Evolutionary conservation across 768 basidiomycete species (phyloP), one percentile per base, ranked within the genome.

Genomic region (Pleurotus ostreatus): DNA sequence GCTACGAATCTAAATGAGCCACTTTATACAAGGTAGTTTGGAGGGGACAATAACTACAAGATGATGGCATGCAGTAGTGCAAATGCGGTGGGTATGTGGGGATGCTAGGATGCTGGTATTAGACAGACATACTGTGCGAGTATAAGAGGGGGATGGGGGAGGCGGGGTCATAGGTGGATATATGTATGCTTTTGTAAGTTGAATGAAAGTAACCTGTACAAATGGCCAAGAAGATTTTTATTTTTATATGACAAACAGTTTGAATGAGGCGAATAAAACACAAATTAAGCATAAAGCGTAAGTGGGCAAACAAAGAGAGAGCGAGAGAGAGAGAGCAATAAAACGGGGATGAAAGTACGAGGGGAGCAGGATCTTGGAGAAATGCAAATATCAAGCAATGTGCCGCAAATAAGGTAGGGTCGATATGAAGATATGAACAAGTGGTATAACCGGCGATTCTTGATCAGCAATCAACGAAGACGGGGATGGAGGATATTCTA

Each of bases 31-130:
- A 71, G 68, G 75, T 72, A 67, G 47, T 49, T 58, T 64, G 66
- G 40, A 26, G 52, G 38, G 25, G 76, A 49, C 47, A 80, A 82
- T 79, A 81, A 85, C 82, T 86, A 87, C 84, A 86, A 75, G 80
- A 78, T 80, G 78, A 78, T 78, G 82, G 75, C 76, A 11, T 46
- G 46, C 75, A 81, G 80, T 81, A 80, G 77, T 77, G 80, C 79
- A 41, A 41, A 41, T 80, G 79, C 77, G 76, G 78, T 61, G 73
- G 66, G 22, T 23, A 23, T 23, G 4, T 23, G 22, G 22, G 4
- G 22, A 23, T 23, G 22, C 22, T 23, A 23, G 4, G 22, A 23
- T 23, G 22, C 22, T 23, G 4, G 22, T 83, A 83, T 84, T 78
- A 84, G 75, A 82, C 83, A 84, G 80, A 83, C 81, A 78, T 78